Evolutionary conservation across 2,329 filamentous ascomycete species (phyloP).

Genomic region (Stagonosporopsis chrysanthemi): DNA sequence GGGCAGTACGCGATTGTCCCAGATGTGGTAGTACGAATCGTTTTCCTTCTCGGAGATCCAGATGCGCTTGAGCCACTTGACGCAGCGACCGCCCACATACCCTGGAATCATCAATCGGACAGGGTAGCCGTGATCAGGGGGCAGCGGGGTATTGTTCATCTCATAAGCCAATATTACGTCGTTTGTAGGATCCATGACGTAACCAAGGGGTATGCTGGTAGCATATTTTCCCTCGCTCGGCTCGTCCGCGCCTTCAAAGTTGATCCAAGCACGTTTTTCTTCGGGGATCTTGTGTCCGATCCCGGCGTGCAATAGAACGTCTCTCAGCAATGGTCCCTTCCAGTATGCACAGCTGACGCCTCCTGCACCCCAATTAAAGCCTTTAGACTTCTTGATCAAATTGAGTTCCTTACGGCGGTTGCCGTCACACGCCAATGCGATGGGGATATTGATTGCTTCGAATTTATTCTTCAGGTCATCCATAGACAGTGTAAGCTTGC

Average conservation of each 20-base stretch:
- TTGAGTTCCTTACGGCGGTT: constrained; percentile 65
- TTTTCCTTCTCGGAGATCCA: constrained; percentile 58
- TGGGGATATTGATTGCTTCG: constrained; percentile 58
- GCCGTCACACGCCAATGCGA: constrained; percentile 64
- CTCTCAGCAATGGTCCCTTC: constrained; percentile 48
- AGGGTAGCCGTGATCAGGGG: constrained; percentile 57
- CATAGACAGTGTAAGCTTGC: constrained; percentile 53
- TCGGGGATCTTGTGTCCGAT: constrained; percentile 28
- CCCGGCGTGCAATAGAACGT: constrained; percentile 57
- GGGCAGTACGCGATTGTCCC: constrained; percentile 64
- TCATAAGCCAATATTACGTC: constrained; percentile 34
- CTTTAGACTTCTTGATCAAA: constrained; percentile 58
- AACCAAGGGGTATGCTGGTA: constrained; percentile 53
- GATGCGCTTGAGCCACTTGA: constrained; percentile 63
- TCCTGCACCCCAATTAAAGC: constrained; percentile 64
- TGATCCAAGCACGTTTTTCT: constrained; percentile 52
- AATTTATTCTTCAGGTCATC: constrained; percentile 55
- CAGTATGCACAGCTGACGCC: constrained; percentile 60
- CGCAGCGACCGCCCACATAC: constrained; percentile 59
- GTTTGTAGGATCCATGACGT: constrained; percentile 16
- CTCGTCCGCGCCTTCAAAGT: constrained; percentile 60
- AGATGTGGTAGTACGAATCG: constrained; percentile 61
- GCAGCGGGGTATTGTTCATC: constrained; percentile 57
- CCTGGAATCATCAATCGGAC: constrained; percentile 59
- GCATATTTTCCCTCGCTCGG: constrained; percentile 61